phyloP scores from a whole-genome alignment of 1,284 basidiomycete genomes.

The Phenoliferia sp. region DNA sequence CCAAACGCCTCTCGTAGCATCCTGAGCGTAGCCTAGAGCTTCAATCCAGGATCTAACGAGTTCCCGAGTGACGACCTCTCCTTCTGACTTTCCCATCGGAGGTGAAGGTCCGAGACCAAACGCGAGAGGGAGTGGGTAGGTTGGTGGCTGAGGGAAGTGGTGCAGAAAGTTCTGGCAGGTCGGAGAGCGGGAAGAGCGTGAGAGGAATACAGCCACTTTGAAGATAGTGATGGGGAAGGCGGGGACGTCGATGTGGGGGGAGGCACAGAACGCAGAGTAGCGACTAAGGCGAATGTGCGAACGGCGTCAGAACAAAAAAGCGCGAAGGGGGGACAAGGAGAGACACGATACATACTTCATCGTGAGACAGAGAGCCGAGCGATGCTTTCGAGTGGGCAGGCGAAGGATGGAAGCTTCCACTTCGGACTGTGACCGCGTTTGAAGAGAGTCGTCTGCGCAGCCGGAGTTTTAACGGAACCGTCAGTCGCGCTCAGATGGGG shows the following conservation, averaged over 20 bases:
- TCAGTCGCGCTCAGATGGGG: not conserved
- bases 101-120: not conserved
- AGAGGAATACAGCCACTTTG: slow-evolving; percentile 17
- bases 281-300: not conserved
- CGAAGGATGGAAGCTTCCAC: slow-evolving; percentile 4
- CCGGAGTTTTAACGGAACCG: too few species aligned
- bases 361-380: slow-evolving; percentile 3
- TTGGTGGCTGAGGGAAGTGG: not conserved
- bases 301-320: too few species aligned
- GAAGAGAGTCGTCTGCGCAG: not conserved
- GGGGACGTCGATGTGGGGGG: slow-evolving; percentile 3
- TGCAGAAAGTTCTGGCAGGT: not conserved
- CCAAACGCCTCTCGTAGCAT: not conserved
- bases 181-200: not conserved
- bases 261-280: slow-evolving; percentile 13
- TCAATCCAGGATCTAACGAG: not conserved
- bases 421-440: not conserved
- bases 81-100: not conserved
- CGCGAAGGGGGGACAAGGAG: not conserved
- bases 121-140: not conserved
- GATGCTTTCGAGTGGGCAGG: slow-evolving; percentile 5
- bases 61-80: not conserved
- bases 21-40: not conserved
- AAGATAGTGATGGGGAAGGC: slow-evolving; percentile 14
- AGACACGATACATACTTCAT: slow-evolving; percentile 16